Evolutionary conservation across 768 basidiomycete genomes (phyloP).

Genomic region (Russula olivacea): DNA sequence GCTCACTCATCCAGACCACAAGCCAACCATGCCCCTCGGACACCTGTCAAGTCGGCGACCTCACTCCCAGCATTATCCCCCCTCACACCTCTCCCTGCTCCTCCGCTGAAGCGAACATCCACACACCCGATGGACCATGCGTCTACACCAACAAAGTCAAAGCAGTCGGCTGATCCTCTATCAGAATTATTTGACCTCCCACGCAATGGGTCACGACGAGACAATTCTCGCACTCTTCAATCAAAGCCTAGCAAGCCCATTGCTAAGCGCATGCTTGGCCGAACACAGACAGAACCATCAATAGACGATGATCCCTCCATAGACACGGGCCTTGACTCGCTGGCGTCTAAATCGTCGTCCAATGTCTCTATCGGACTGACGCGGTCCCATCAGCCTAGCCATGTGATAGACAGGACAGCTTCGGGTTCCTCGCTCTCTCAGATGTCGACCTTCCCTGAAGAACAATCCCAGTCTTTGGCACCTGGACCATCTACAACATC

Average conservation of each 20-base stretch:
- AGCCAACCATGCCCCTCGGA: constrained; percentile 15
- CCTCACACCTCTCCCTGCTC: constrained; percentile 18
- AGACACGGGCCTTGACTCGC: constrained; percentile 29
- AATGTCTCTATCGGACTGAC: constrained; percentile 24
- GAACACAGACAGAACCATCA: constrained; percentile 61
- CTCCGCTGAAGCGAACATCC: constrained; percentile 8
- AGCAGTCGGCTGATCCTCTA: constrained; percentile 37
- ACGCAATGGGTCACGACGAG: constrained; percentile 20
- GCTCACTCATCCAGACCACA: constrained; percentile 13
- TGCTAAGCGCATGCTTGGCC: constrained; percentile 66
- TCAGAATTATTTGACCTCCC: constrained; percentile 43
- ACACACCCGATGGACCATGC: constrained; percentile 11
- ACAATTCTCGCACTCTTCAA: constrained; percentile 8
- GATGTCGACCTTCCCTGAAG: constrained; percentile 25
- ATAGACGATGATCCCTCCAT: constrained; percentile 25
- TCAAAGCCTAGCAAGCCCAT: constrained; percentile 32
- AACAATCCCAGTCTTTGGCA: constrained; percentile 18
- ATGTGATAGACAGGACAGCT: constrained; percentile 23
- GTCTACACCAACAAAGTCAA: constrained; percentile 11
- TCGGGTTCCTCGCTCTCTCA: not conserved
- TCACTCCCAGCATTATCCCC: constrained; percentile 18
- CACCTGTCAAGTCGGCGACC: constrained; percentile 19
- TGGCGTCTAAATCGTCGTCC: constrained; percentile 24
- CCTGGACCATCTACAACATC: constrained; percentile 18
- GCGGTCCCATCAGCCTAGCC: constrained; percentile 22